These are phyloP conservation scores for Eustoma russellianum DNA, from an alignment of 257 asterid species.

Conservation along the genomic window DNA sequence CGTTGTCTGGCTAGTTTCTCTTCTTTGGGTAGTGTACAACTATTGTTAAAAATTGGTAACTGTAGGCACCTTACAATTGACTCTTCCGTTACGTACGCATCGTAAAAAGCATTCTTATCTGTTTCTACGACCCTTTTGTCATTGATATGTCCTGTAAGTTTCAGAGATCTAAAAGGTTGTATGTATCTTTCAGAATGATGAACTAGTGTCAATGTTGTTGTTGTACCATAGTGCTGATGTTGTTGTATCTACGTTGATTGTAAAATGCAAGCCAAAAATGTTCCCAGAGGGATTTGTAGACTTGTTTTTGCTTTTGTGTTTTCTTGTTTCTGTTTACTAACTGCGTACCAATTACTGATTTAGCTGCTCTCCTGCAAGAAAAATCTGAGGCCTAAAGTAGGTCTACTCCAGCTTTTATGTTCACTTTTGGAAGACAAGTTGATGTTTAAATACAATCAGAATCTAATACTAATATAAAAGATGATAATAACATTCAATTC, in stretches of 20 bases:
- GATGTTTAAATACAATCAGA: too few species aligned
- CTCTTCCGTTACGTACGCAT: neutral
- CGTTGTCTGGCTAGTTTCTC: slow-evolving; percentile 7
- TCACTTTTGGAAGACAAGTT: too few species aligned
- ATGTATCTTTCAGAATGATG: neutral
- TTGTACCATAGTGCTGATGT: slow-evolving; percentile 4
- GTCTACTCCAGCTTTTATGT: too few species aligned
- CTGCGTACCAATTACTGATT: too few species aligned
- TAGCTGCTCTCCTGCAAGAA: too few species aligned
- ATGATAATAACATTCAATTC: too few species aligned
- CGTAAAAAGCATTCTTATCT: neutral
- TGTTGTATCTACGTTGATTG: neutral
- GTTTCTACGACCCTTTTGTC: neutral
- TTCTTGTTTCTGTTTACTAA: too few species aligned
- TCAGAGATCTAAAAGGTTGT: neutral
- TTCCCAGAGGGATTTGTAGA: neutral
- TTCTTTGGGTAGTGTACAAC: slow-evolving; percentile 5
- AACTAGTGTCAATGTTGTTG: neutral
- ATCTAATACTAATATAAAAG: too few species aligned
- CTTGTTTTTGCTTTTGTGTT: too few species aligned
- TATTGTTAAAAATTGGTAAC: neutral
- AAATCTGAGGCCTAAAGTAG: too few species aligned
- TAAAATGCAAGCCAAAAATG: neutral
- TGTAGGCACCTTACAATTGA: neutral
- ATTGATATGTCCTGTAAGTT: neutral